Conservation (phyloP, 176 grass and related monocot species). For the Pharus latifolius region DNA sequence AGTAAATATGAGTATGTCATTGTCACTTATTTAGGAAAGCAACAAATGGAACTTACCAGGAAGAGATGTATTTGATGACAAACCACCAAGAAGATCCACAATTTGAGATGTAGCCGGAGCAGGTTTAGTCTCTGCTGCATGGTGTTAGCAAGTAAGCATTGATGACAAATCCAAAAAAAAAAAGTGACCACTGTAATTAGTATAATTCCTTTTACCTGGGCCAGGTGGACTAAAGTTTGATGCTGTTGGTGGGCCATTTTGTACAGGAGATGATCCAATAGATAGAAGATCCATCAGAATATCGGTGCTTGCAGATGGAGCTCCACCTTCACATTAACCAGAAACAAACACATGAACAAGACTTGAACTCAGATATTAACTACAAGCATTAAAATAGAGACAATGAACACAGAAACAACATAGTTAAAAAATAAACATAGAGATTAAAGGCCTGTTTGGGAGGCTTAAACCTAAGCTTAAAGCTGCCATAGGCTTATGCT, state of each 20-base stretch:
- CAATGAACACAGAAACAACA: not conserved
- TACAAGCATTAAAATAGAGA: not conserved
- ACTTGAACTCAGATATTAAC: not conserved
- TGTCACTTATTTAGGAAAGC: not conserved
- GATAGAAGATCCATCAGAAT: constrained; percentile 92
- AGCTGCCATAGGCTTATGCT: not conserved
- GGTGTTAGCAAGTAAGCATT: constrained; percentile 6
- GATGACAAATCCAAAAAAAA: not conserved
- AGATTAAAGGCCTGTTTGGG: not conserved
- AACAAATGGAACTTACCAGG: constrained; percentile 24
- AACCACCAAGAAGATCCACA: constrained; percentile 81
- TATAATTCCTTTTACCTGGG: constrained; percentile 44
- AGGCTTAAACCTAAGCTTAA: not conserved
- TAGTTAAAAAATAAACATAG: not conserved
- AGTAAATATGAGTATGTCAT: not conserved
- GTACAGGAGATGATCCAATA: constrained; percentile 73
- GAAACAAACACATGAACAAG: constrained; percentile 23
- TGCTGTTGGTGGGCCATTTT: constrained; percentile 46
- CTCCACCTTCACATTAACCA: constrained; percentile 23
- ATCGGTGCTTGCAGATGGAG: constrained; percentile 50
- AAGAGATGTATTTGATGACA: constrained; percentile 51
- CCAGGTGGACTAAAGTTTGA: constrained; percentile 26
- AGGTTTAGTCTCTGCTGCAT: constrained; percentile 40
- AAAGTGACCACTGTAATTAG: constrained; percentile 9
- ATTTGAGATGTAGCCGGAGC: constrained; percentile 40